Percentiles rank a stretch among this genome's conserved stretches.
Evolutionary conservation across 441 rosid genomes (phyloP).

Genomic region (Erodium texanum): DNA sequence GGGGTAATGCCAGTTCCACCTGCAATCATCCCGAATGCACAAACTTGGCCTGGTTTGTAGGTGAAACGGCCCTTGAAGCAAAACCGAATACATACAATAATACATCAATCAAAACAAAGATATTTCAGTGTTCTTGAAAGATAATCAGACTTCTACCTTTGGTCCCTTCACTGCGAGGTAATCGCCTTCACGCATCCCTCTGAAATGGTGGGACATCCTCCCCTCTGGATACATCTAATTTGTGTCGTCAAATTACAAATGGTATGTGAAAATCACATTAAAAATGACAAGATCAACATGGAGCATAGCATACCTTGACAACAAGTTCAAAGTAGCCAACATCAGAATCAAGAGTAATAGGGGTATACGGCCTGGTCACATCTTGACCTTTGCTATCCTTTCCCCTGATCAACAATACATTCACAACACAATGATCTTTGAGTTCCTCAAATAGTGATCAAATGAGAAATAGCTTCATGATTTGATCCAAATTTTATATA

Average conservation of each 20-base stretch:
- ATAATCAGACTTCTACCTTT: conserved; percentile 3
- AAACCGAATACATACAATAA: neutral
- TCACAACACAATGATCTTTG: neutral
- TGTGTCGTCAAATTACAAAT: neutral
- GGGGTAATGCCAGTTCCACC: conserved; percentile 24
- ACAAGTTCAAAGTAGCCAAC: conserved; percentile 18
- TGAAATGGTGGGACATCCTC: conserved; percentile 23
- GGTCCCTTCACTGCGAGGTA: conserved; percentile 17
- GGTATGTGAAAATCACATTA: neutral
- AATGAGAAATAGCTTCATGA: too few relatives aligned
- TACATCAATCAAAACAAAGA: too few relatives aligned
- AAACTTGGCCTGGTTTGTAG: conserved; percentile 16
- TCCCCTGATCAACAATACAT: conserved; percentile 14
- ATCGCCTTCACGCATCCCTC: conserved; percentile 18
- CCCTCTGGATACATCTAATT: conserved; percentile 21
- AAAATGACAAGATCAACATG: neutral
- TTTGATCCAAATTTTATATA: too few relatives aligned
- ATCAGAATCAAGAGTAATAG: conserved; percentile 24
- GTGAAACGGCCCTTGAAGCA: conserved; percentile 19
- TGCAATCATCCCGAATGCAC: conserved; percentile 21
- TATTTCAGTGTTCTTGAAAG: neutral
- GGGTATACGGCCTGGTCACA: conserved; percentile 14
- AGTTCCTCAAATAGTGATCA: too few relatives aligned
- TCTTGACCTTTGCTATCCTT: conserved; percentile 14
- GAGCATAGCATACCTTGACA: conserved; percentile 10